A percentile compares a stretch with the other conserved stretches of the same genome.
phyloP scores from a whole-genome alignment of 306 rosid genomes.

The Casuarina equisetifolia region DNA sequence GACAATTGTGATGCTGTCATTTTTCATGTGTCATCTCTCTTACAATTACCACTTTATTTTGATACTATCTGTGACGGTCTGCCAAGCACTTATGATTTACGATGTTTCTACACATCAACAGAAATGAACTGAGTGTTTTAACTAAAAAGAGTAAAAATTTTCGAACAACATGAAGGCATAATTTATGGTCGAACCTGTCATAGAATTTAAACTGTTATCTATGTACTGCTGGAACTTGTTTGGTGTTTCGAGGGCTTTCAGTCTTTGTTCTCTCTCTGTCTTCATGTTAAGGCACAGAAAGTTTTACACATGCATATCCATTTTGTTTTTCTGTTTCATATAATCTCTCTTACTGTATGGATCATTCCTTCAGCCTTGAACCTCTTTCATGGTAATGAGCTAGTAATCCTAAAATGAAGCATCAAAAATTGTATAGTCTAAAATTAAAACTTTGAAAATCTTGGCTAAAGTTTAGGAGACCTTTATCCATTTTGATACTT shows the following conservation, averaged over 20 bases:
- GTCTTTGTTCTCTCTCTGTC: background rate
- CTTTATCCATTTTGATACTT: background rate
- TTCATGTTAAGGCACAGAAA: background rate
- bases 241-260: background rate
- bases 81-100: background rate
- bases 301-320: no score
- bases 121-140: background rate
- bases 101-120: background rate
- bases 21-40: background rate
- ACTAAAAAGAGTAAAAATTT: background rate
- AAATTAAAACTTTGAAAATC: background rate
- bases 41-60: background rate
- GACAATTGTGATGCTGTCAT: constrained; percentile 6
- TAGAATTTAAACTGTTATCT: background rate
- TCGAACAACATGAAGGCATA: background rate
- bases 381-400: background rate
- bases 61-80: background rate
- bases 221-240: background rate
- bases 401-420: background rate
- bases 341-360: background rate
- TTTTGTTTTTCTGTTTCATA: background rate
- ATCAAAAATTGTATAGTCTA: background rate
- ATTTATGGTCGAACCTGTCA: background rate
- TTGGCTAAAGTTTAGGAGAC: background rate
- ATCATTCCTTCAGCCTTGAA: background rate